A percentile compares a stretch with the other conserved stretches of the same genome.
Conservation (phyloP, 2,329 filamentous ascomycete genomes). For the Fusarium verticillioides region DNA sequence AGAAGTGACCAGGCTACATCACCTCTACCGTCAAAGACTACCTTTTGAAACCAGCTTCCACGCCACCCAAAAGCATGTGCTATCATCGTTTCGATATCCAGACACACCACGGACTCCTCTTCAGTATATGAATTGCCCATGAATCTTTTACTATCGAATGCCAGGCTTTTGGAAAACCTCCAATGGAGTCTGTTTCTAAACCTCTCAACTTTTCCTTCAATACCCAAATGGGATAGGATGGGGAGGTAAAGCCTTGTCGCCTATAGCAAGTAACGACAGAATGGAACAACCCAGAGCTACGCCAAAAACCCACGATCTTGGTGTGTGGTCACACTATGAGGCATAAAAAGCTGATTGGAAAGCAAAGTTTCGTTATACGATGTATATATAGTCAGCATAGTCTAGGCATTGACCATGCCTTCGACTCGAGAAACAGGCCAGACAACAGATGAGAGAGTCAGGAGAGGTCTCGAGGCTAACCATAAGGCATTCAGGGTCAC, state of each 20-base stretch:
- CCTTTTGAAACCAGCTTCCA: too few relatives aligned
- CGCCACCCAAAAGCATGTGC: neutral
- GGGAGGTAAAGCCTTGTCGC: neutral
- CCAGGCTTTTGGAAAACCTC: neutral
- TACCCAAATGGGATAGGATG: neutral
- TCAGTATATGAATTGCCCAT: neutral
- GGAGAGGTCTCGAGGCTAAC: neutral
- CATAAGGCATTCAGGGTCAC: neutral
- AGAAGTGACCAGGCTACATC: too few relatives aligned
- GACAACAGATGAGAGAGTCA: neutral
- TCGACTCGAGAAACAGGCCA: neutral
- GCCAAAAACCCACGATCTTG: neutral
- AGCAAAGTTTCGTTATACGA: neutral
- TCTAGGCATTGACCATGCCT: neutral
- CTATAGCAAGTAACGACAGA: neutral
- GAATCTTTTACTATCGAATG: neutral
- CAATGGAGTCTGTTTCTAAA: neutral
- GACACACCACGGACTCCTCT: neutral
- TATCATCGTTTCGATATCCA: neutral
- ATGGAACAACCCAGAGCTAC: neutral
- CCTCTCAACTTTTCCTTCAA: neutral
- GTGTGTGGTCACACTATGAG: neutral
- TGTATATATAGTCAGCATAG: neutral
- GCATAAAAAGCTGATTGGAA: neutral
- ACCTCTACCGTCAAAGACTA: too few relatives aligned